Base-by-base conservation (phyloP, 306 rosid species). In the Rubus idaeus region DNA sequence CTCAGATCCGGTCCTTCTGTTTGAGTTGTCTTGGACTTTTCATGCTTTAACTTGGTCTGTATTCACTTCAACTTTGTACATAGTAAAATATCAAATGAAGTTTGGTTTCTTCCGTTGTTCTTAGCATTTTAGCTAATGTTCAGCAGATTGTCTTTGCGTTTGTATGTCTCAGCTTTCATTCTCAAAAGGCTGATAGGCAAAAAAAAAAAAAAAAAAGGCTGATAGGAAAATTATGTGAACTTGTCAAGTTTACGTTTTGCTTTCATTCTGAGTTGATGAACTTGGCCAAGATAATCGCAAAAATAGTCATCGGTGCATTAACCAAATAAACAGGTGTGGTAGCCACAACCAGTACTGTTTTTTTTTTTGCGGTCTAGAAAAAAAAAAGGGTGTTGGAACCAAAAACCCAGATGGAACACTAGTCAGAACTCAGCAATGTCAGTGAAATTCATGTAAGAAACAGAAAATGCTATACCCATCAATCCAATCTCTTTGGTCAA, bases 1-100 rank as follows among this genome's bases (percentile, higher is more conserved):
- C 98, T 94, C 30, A 84, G 94, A 84, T 90, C 98, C 18, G 88
- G 97, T 23, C 97, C 98, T 52, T 84, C 89, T 65, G 87, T 94
- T 76, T 94, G 88, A 94, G 60, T 67, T 20, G 4, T 56, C 70
- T 68, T 41, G 17, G 21, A 44, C 53, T 10, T 49, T 47, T 61
- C 5, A 17, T 45, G 56, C 61, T 57, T 69, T 79, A 17, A 46
- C 51, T 41, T 16, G 5, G 13, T 79, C 1, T 68, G 75, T 39
- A 50, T 60, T 71, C 18, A 72, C 53, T 67, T 56, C 39, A 13
- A 37, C 70, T 55, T 42, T 81, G 85, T 81, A 81, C 78, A 81
- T 81, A 72, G 70, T 14, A 66, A 67, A 50, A 14, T 74, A 45
- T 53, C 56, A 71, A 23, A 26, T 46, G 41, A 76, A 76, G 65